A percentile compares a stretch with the other conserved stretches of the same genome.
These are phyloP conservation scores for Globisporangium parvum DNA, from an alignment of 352 stramenopile genomes.

Conservation along the genomic window DNA sequence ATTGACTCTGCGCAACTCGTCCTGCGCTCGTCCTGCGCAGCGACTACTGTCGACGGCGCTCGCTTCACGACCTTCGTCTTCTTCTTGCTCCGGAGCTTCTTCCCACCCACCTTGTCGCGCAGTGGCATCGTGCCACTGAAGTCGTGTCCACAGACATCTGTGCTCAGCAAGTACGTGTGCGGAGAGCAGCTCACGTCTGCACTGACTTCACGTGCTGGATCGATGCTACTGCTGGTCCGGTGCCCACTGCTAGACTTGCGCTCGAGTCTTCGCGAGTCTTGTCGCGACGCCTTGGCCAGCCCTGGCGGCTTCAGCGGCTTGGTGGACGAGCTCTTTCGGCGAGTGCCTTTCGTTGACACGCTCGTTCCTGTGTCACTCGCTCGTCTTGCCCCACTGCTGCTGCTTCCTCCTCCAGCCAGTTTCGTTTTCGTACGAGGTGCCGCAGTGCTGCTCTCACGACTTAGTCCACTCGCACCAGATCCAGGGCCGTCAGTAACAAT, in stretches of 20 bases:
- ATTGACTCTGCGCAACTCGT: conserved; percentile 1
- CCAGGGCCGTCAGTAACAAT: conserved; percentile 7
- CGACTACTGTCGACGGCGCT: not conserved
- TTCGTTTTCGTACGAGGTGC: conserved; percentile 7
- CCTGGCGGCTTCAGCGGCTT: conserved; percentile 5
- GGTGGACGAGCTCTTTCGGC: not conserved
- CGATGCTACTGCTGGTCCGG: not conserved
- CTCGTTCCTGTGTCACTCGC: not conserved
- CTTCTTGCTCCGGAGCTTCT: conserved; percentile 30
- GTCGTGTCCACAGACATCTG: not conserved
- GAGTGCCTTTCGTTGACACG: conserved; percentile 1
- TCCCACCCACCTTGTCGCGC: conserved; percentile 26
- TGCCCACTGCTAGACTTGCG: not conserved
- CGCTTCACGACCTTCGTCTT: conserved; percentile 8
- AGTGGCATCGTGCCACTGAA: conserved; percentile 6
- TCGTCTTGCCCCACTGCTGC: not conserved
- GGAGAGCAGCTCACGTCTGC: not conserved
- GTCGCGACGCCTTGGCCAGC: not conserved
- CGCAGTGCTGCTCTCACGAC: conserved; percentile 1
- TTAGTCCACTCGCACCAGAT: not conserved
- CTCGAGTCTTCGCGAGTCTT: conserved; percentile 1
- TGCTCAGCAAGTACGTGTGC: conserved; percentile 2
- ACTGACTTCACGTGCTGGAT: not conserved
- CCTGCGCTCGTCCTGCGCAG: not conserved
- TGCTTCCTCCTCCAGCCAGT: not conserved